These are phyloP conservation scores for Dactylellina sp. DNA, from an alignment of 2,329 filamentous ascomycete species.

Conservation along the genomic window DNA sequence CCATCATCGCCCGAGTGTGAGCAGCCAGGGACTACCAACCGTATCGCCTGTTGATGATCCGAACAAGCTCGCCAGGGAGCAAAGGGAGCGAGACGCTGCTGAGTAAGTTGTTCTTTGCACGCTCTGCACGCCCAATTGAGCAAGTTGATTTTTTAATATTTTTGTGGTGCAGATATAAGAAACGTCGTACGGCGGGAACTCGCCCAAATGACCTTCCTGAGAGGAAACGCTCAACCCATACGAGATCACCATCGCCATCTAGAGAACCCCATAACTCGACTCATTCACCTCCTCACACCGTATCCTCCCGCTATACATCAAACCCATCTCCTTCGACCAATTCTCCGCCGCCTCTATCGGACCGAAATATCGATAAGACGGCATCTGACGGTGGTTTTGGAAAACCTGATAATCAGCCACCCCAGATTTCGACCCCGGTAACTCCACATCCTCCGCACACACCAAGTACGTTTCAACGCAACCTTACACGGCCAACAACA, in stretches of 20 bases:
- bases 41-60: conserved; percentile 51
- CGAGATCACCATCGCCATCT: conserved; percentile 41
- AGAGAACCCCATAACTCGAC: conserved; percentile 38
- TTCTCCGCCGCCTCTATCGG: conserved; percentile 45
- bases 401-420: conserved; percentile 34
- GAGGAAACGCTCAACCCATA: conserved; percentile 50
- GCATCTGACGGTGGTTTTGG: conserved; percentile 31
- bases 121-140: conserved; percentile 7
- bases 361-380: conserved; percentile 45
- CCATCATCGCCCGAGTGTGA: conserved; percentile 46
- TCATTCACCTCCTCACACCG: conserved; percentile 52
- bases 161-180: conserved; percentile 42
- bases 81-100: conserved; percentile 54
- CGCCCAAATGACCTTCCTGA: conserved; percentile 46
- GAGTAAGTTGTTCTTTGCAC: conserved; percentile 34
- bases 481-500: conserved; percentile 42
- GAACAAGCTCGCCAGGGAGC: conserved; percentile 52
- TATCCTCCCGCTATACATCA: conserved; percentile 50
- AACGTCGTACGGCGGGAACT: conserved; percentile 44
- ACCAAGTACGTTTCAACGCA: conserved; percentile 52
- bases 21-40: conserved; percentile 41
- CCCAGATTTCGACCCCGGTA: conserved; percentile 42
- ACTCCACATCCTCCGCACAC: conserved; percentile 52
- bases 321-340: conserved; percentile 49
- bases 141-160: conserved; percentile 4